Evolutionary conservation across 805 yeast species (phyloP).

Genomic region (Wickerhamiella slavikovae): DNA sequence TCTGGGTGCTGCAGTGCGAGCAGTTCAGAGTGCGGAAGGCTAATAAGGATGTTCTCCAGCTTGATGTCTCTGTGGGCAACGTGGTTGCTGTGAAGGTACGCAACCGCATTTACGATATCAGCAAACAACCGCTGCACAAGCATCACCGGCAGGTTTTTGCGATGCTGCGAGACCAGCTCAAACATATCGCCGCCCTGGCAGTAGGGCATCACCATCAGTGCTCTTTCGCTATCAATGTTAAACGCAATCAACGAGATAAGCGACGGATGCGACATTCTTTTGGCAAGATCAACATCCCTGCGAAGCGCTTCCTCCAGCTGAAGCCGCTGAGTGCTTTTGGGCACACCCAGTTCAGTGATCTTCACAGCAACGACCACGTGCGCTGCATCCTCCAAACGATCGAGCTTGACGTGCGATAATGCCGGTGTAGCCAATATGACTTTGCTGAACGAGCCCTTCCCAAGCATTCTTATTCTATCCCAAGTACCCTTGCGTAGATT

Average conservation of each 20-base stretch:
- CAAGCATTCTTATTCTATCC: slow-evolving; percentile 16
- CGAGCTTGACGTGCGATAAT: slow-evolving; percentile 17
- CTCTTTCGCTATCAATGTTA: slow-evolving; percentile 20
- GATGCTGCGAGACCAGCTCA: slow-evolving; percentile 30
- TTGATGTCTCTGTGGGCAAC: slow-evolving; percentile 85
- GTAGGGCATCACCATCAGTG: slow-evolving; percentile 45
- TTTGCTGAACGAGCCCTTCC: slow-evolving; percentile 22
- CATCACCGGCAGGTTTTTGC: slow-evolving; percentile 25
- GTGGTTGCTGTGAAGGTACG: slow-evolving; percentile 42
- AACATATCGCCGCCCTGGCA: slow-evolving; percentile 76
- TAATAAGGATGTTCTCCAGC: slow-evolving; percentile 55
- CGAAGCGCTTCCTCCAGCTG: slow-evolving; percentile 39
- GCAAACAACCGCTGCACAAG: slow-evolving; percentile 43
- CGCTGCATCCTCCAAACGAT: slow-evolving; percentile 6
- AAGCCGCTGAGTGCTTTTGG: slow-evolving; percentile 23
- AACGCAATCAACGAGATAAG: slow-evolving; percentile 32
- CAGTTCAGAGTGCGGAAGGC: slow-evolving; percentile 19
- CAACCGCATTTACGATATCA: slow-evolving; percentile 50
- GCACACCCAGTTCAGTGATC: slow-evolving; percentile 27
- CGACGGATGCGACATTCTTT: slow-evolving; percentile 39
- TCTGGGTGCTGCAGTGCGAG: slow-evolving; percentile 8
- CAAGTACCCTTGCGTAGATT: slow-evolving; percentile 12
- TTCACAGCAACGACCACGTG: slow-evolving; percentile 45
- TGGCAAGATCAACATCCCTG: slow-evolving; percentile 48
- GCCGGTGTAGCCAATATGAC: slow-evolving; percentile 21